Evolutionary conservation across 2,329 filamentous ascomycete genomes (phyloP).

Genomic region (Ophiostoma australiae): DNA sequence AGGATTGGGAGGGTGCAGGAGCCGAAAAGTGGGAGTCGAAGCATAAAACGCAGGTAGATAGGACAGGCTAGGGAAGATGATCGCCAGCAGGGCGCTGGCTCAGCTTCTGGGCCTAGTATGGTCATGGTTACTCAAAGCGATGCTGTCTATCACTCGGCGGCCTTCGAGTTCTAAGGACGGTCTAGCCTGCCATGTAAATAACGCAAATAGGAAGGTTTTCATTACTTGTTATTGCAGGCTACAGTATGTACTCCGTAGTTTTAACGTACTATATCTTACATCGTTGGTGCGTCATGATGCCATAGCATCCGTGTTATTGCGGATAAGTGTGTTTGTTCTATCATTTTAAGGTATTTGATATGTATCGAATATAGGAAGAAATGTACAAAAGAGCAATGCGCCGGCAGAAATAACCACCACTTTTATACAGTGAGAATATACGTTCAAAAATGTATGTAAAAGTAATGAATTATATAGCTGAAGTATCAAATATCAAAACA

Average conservation of each 20-base stretch:
- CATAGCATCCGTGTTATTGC: too few relatives aligned
- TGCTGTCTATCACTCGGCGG: neutral
- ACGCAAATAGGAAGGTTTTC: neutral
- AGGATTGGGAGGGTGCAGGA: neutral
- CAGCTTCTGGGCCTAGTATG: conserved; percentile 1
- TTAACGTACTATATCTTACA: neutral
- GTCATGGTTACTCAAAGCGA: neutral
- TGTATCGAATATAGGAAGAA: too few relatives aligned
- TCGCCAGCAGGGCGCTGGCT: neutral
- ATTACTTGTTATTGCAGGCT: neutral
- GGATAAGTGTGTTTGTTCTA: neutral
- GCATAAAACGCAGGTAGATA: neutral
- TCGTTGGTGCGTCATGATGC: neutral
- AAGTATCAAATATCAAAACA: neutral
- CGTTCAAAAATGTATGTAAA: neutral
- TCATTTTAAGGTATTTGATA: neutral
- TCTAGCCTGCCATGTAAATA: neutral
- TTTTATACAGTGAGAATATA: neutral
- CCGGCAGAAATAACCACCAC: neutral
- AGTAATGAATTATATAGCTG: neutral
- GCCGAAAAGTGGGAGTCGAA: neutral
- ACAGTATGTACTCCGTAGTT: too few relatives aligned
- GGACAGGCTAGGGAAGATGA: neutral
- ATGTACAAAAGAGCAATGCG: too few relatives aligned
- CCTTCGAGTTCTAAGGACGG: neutral